Percentiles rank a stretch among this genome's conserved stretches.
These are phyloP conservation scores for Saccharomyces uvarum DNA, from an alignment of 1,139 yeast species.

Conservation along the genomic window DNA sequence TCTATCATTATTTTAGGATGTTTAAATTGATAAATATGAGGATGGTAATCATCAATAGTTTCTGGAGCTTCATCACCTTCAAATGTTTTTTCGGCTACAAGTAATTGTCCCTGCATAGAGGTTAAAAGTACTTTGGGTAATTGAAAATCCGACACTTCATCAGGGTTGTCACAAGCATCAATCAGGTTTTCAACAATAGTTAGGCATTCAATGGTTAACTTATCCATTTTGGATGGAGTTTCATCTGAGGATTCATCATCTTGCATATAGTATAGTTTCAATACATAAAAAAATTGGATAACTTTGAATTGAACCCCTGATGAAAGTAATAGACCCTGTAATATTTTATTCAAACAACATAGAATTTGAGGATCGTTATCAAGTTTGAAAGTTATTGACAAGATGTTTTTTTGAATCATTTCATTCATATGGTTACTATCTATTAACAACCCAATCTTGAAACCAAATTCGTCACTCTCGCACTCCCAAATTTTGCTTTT, in stretches of 20 bases:
- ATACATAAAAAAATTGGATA: slow-evolving; percentile 11
- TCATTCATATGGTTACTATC: slow-evolving; percentile 10
- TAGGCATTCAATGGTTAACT: slow-evolving; percentile 8
- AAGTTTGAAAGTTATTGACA: slow-evolving; percentile 14
- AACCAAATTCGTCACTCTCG: slow-evolving; percentile 5
- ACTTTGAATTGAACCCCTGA: slow-evolving; percentile 14
- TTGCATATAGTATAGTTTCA: slow-evolving; percentile 4
- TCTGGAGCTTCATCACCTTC: slow-evolving; percentile 10
- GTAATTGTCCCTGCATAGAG: slow-evolving; percentile 7
- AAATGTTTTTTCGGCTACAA: slow-evolving; percentile 12
- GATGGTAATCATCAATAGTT: background rate
- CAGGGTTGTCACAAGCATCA: slow-evolving; percentile 8
- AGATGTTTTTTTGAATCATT: slow-evolving; percentile 18
- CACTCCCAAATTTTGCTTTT: slow-evolving; percentile 14
- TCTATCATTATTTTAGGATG: slow-evolving; percentile 7
- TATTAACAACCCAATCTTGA: slow-evolving; percentile 9
- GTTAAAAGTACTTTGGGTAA: slow-evolving; percentile 14
- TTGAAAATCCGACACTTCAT: slow-evolving; percentile 3
- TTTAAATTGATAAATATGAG: slow-evolving; percentile 9
- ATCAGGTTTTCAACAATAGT: slow-evolving; percentile 6
- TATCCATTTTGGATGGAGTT: background rate
- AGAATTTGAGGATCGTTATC: slow-evolving; percentile 14
- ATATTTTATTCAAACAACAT: slow-evolving; percentile 11
- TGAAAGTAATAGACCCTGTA: slow-evolving; percentile 17
- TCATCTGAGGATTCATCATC: background rate